Base-by-base conservation (phyloP, 2,329 filamentous ascomycete genomes). In the Hymenoscyphus fructigenus region DNA sequence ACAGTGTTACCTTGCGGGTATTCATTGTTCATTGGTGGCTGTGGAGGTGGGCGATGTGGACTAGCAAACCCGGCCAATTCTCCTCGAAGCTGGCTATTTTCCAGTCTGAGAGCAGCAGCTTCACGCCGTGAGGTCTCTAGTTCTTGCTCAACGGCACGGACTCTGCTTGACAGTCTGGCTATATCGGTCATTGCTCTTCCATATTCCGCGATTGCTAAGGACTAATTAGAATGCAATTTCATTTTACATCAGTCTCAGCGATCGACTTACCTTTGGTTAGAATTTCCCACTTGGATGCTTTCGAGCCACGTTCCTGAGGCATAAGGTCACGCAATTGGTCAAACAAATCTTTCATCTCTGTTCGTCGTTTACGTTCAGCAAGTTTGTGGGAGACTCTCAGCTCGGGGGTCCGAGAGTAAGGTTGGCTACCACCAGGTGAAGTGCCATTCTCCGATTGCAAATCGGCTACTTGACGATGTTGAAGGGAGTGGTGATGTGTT, bases 201-300 rank as follows among this genome's bases (percentile, higher is more conserved):
- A 69, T 88, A 85, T 70, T 89, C 86, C 26, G 83, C 79, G 65
- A 89, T 89, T 20, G 86, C 86, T 88, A 67, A 38, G n/a, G 14
- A 14, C 29, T 70, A 38, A 28, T 36, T 34, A 57, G 55, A 32
- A 73, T 62, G 73, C 69, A 41, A 65, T 28, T 50, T n/a, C 29
- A 20, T 29, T 38, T 29, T 4, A 41, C n/a, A 26, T 26, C n/a
- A 44, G 50, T 36, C 34, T 10, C 55, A 23, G n/a, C 7, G 32
- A 23, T 59, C 38, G 41, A 41, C 53, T 83, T 79, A 93, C 91
- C 90, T 82, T 94, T 94, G 2, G 90, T 93, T 17, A 96, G 76
- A 59, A 94, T 93, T 72, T 96, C 91, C 91, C 91, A 96, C 72
- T 96, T 96, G 70, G 91, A 93, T 0, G 91, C 91, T 76, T 95